A percentile compares a stretch with the other conserved stretches of the same genome.
Evolutionary conservation across 2,329 filamentous ascomycete species (phyloP).

Genomic region (Claviceps quebecensis): DNA sequence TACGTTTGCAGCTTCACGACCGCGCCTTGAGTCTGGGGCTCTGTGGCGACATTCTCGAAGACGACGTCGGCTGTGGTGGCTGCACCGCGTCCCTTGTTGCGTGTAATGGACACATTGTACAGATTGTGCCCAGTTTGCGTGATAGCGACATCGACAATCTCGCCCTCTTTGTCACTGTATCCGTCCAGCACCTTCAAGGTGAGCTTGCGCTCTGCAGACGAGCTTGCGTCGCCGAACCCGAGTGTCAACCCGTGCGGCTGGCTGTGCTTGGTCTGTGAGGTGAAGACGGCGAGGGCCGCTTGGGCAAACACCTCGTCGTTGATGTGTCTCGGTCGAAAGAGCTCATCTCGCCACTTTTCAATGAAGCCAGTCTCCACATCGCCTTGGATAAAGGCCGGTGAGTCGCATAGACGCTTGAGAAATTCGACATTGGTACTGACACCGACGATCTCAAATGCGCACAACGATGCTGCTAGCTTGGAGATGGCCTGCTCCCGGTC

Average conservation of each 20-base stretch:
- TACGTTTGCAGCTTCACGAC: conserved; percentile 33
- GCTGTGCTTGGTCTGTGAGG: conserved; percentile 28
- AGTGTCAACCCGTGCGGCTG: conserved; percentile 36
- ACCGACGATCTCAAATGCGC: conserved; percentile 84
- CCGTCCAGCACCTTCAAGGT: conserved; percentile 45
- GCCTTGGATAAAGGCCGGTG: conserved; percentile 68
- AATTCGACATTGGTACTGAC: conserved; percentile 95
- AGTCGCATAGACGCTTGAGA: conserved; percentile 72
- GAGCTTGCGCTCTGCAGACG: conserved; percentile 31
- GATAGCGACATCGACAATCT: conserved; percentile 40
- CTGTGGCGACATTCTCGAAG: conserved; percentile 32
- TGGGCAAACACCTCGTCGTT: conserved; percentile 69
- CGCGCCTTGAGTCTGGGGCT: conserved; percentile 17
- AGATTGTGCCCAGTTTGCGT: conserved; percentile 32
- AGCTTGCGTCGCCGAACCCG: conserved; percentile 36
- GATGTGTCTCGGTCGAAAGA: conserved; percentile 53
- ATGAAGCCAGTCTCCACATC: conserved; percentile 96
- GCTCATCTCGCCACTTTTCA: conserved; percentile 65
- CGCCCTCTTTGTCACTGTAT: conserved; percentile 47
- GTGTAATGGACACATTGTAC: conserved; percentile 32
- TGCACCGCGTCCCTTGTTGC: conserved; percentile 24
- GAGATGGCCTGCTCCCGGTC: conserved; percentile 69
- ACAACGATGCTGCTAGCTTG: conserved; percentile 66
- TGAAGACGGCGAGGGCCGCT: conserved; percentile 64
- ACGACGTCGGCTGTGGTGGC: conserved; percentile 10